Conservation (phyloP, 2,329 filamentous ascomycete species). For the Setomelanomma holmii region DNA sequence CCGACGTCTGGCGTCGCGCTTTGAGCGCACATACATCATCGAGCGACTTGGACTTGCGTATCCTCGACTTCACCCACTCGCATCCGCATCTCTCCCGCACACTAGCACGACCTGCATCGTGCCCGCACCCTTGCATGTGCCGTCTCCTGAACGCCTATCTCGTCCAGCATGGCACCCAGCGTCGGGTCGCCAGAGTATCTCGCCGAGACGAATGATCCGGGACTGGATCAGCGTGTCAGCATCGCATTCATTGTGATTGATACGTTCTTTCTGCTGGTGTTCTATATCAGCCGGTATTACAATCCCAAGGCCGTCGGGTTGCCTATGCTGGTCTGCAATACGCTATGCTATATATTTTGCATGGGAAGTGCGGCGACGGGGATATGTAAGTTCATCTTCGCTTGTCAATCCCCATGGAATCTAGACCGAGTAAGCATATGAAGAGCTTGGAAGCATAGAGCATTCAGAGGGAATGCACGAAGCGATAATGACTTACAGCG, state of each 20-base stretch:
- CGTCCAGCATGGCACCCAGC: slow-evolving; percentile 6
- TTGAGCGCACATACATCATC: neutral
- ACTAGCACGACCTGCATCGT: neutral
- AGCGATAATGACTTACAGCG: neutral
- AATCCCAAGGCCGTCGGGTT: slow-evolving; percentile 8
- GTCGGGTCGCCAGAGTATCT: slow-evolving; percentile 8
- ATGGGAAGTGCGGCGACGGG: slow-evolving; percentile 11
- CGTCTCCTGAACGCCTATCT: neutral
- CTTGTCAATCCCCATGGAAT: neutral
- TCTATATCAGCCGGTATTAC: slow-evolving; percentile 11
- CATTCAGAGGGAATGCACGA: neutral
- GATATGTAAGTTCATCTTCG: slow-evolving; percentile 5
- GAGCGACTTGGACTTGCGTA: neutral
- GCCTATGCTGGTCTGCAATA: slow-evolving; percentile 15
- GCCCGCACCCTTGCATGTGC: neutral
- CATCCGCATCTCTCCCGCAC: neutral
- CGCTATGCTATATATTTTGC: slow-evolving; percentile 12
- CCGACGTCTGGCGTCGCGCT: neutral
- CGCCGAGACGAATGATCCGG: slow-evolving; percentile 9
- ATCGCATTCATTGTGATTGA: slow-evolving; percentile 14
- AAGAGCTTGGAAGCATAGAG: neutral
- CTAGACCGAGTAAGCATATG: neutral
- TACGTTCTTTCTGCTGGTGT: slow-evolving; percentile 9
- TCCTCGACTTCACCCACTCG: neutral
- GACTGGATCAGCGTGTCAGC: slow-evolving; percentile 14